These are phyloP conservation scores for Serpula lacrymans DNA, from an alignment of 768 basidiomycete species.

Conservation along the genomic window DNA sequence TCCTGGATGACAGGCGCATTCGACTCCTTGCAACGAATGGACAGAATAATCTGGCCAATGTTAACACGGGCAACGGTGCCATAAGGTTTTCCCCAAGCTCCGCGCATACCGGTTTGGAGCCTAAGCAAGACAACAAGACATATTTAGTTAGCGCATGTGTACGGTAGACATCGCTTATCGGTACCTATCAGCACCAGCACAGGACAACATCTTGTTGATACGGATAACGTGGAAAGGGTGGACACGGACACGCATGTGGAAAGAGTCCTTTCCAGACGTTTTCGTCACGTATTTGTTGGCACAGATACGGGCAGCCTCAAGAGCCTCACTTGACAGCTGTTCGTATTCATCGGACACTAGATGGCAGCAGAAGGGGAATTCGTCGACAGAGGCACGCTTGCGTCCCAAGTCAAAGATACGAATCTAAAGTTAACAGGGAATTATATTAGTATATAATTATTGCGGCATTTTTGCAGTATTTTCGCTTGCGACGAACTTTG, in stretches of 20 bases:
- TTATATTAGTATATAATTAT: background rate
- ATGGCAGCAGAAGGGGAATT: constrained; percentile 97
- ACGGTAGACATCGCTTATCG: constrained; percentile 19
- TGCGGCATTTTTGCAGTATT: background rate
- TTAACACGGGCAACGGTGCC: constrained; percentile 94
- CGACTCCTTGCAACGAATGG: constrained; percentile 86
- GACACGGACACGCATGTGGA: constrained; percentile 95
- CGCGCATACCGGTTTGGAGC: constrained; percentile 97
- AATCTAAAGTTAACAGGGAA: constrained; percentile 56
- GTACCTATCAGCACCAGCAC: constrained; percentile 96
- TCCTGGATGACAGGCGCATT: constrained; percentile 91
- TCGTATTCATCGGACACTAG: constrained; percentile 98
- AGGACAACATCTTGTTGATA: constrained; percentile 99
- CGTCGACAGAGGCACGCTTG: constrained; percentile 94
- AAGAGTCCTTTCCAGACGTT: constrained; percentile 96
- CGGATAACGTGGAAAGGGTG: constrained; percentile 99
- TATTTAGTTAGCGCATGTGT: background rate
- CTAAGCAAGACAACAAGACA: constrained; percentile 30
- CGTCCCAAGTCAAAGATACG: constrained; percentile 95
- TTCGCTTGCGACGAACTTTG: constrained; percentile 51
- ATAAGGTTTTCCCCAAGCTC: constrained; percentile 99
- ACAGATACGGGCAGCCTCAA: constrained; percentile 98
- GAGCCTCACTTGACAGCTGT: constrained; percentile 91
- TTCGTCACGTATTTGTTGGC: constrained; percentile 99
- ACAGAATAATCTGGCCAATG: constrained; percentile 94